Evolutionary conservation across 139 green algal species (phyloP).

Genomic region (Coelastrella sp.): DNA sequence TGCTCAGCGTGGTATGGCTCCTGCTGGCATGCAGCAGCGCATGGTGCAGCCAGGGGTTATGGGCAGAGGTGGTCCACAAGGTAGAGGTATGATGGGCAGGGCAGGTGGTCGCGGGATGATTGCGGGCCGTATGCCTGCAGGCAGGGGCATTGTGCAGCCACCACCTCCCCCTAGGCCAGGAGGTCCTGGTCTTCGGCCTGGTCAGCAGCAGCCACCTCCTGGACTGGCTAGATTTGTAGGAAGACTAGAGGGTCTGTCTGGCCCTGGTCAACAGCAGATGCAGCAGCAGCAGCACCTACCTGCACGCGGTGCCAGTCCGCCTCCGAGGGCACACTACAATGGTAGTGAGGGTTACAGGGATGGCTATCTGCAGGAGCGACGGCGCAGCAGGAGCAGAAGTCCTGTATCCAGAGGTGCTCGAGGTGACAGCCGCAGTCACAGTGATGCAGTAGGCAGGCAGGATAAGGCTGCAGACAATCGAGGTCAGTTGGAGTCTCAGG

Average conservation of each 20-base stretch:
- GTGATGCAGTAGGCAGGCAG: not conserved
- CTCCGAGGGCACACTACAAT: not conserved
- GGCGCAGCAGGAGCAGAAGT: constrained; percentile 26
- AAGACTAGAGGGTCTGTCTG: not conserved
- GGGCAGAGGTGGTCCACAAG: not conserved
- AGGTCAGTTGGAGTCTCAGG: not conserved
- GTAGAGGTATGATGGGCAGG: not conserved
- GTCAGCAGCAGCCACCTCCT: constrained; percentile 13
- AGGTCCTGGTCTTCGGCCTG: not conserved
- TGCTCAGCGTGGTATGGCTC: not conserved
- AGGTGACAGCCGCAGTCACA: not conserved
- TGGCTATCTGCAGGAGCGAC: not conserved
- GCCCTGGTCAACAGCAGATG: not conserved
- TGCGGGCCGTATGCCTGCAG: not conserved
- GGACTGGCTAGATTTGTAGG: constrained; percentile 2
- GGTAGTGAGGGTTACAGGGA: constrained; percentile 12
- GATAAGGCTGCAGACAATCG: not conserved
- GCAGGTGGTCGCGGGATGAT: constrained; percentile 4
- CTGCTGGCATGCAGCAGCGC: constrained; percentile 26
- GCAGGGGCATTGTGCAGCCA: constrained; percentile 20
- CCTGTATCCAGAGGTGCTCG: not conserved
- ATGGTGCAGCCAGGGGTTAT: constrained; percentile 1
- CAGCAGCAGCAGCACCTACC: constrained; percentile 36
- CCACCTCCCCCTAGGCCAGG: constrained; percentile 14
- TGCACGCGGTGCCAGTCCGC: not conserved